Conservation (phyloP, 495 filamentous ascomycete genomes). For the Penicillium goetzii region DNA sequence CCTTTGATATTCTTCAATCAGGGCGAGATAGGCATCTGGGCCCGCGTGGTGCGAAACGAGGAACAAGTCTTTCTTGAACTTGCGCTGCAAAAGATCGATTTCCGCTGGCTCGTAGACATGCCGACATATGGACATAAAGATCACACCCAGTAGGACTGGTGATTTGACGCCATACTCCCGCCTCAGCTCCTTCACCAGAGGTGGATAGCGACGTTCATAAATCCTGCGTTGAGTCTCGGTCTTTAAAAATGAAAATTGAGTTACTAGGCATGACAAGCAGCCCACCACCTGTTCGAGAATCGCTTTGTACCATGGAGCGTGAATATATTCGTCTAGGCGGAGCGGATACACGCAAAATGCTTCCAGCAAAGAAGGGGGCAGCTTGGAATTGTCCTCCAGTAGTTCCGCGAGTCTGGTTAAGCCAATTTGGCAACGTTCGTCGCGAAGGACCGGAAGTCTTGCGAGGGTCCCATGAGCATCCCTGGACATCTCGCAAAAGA, state of each 20-base stretch:
- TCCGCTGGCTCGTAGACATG: constrained; percentile 23
- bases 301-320: constrained; percentile 11
- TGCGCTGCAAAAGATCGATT: neutral
- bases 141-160: constrained; percentile 56
- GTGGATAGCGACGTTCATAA: constrained; percentile 55
- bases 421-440: neutral
- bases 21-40: neutral
- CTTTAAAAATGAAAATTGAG: constrained; percentile 35
- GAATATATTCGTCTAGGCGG: neutral
- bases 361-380: constrained; percentile 2
- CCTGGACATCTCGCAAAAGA: constrained; percentile 58
- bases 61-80: constrained; percentile 1
- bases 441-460: constrained; percentile 22
- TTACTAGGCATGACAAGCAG: constrained; percentile 25
- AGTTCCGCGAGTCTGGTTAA: constrained; percentile 12
- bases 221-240: constrained; percentile 35
- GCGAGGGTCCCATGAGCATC: constrained; percentile 12
- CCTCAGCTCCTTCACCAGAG: constrained; percentile 61
- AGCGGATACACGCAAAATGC: constrained; percentile 10
- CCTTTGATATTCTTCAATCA: constrained; percentile 14
- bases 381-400: constrained; percentile 8
- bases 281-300: neutral
- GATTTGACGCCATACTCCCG: constrained; percentile 45
- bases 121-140: constrained; percentile 59
- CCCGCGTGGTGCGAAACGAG: neutral